Evolutionary conservation across 176 grass and related monocot genomes (phyloP), one percentile per base, ranked within the genome.

Genomic region (Elaeis guineensis): DNA sequence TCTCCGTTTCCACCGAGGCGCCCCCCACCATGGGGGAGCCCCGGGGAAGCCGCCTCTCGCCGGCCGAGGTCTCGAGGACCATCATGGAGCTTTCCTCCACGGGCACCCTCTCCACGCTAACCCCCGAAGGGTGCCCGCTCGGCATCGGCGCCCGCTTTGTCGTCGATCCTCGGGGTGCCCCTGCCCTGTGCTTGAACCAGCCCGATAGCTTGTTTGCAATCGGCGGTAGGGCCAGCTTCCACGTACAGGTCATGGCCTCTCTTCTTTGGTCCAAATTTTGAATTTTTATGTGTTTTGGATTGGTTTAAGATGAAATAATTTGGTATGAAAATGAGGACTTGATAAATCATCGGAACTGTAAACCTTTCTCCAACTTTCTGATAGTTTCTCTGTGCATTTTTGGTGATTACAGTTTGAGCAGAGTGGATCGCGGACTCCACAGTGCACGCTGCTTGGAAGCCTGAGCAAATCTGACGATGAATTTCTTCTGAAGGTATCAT

Each of bases 341-440:
- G 35, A 12, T 44, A 11, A 44, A 44, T 3, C 2, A 44, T 12
- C 9, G 35, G 35, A 44, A 12, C 35, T 44, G 9, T 44, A 44
- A 2, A 14, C 3, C 35, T 77, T 5, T 65, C 17, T 19, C 3
- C 35, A 6, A 9, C 2, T 9, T 2, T 14, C 9, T 44, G 35
- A 82, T 30, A 8, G 18, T 67, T 51, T 21, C 1, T 51, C 63
- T 69, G 17, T 22, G 69, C 16, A 12, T 49, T 61, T 66, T 77
- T 69, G 56, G 24, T 79, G 51, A 25, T 18, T 77, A 60, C 70
- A 97, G 93, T 91, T 85, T 78, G 66, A 50, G 22, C 93, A 97
- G 82, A 89, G 81, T 70, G 78, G 92, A 21, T 79, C 79, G 39
- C 90, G 93, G 39, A 89, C 93, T 72, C 93, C 87, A 17, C 93